phyloP scores from a whole-genome alignment of 2,329 filamentous ascomycete genomes.

The Verticillium nubilum region DNA sequence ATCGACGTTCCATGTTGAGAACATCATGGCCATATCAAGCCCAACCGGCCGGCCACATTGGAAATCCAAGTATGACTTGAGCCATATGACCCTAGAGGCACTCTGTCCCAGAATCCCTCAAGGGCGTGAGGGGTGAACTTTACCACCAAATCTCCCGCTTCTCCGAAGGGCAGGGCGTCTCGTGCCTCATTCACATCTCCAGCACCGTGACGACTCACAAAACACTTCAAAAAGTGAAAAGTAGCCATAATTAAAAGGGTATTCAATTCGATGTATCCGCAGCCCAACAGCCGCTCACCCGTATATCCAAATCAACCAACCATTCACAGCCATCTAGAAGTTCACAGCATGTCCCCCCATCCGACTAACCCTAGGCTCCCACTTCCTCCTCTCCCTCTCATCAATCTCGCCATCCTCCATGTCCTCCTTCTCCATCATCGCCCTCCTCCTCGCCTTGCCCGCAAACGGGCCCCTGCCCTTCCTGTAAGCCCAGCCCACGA shows the following conservation, averaged over 20 bases:
- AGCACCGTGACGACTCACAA: too few species aligned
- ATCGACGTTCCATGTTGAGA: too few species aligned
- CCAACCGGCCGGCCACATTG: too few species aligned
- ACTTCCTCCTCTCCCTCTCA: conserved; percentile 10
- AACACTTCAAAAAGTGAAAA: too few species aligned
- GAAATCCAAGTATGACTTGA: too few species aligned
- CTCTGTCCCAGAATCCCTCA: too few species aligned
- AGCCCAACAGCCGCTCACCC: background rate
- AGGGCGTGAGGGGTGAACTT: too few species aligned
- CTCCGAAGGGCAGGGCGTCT: too few species aligned
- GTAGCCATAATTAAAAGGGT: background rate
- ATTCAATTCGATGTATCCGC: background rate
- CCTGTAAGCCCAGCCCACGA: conserved; percentile 8
- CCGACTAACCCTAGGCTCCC: conserved; percentile 8
- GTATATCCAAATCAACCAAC: background rate
- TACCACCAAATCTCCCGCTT: too few species aligned
- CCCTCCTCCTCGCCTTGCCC: conserved; percentile 1
- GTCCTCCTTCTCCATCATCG: conserved; percentile 9
- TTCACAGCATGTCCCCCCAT: background rate
- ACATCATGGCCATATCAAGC: too few species aligned
- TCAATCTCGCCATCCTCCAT: conserved; percentile 7
- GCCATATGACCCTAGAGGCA: too few species aligned
- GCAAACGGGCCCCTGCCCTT: conserved; percentile 9
- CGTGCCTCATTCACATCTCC: too few species aligned
- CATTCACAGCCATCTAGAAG: background rate